Conservation (phyloP, 257 asterid species). For the Capsicum baccatum region DNA sequence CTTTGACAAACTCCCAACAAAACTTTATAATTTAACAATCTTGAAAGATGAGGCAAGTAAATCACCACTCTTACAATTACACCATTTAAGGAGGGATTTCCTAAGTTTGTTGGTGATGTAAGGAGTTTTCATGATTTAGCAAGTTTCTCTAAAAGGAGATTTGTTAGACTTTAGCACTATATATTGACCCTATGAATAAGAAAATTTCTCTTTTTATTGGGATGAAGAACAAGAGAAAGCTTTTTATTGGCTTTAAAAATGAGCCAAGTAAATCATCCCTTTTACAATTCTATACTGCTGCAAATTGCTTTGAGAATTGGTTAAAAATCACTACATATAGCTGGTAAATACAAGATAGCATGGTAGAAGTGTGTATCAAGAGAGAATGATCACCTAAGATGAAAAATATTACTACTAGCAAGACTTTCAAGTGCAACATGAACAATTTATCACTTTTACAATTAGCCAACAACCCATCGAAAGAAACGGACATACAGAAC, state of each 20-base stretch:
- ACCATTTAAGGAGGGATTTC: too few species aligned
- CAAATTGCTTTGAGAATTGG: not conserved
- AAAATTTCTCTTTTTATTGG: not conserved
- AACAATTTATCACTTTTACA: constrained; percentile 26
- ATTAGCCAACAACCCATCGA: constrained; percentile 10
- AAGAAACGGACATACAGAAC: not conserved
- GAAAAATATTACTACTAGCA: not conserved
- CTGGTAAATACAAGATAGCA: not conserved
- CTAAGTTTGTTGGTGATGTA: too few species aligned
- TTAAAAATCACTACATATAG: not conserved
- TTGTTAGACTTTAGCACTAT: too few species aligned
- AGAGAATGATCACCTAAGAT: constrained; percentile 16
- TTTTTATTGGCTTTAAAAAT: not conserved
- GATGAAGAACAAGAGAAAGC: not conserved
- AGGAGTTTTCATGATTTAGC: too few species aligned
- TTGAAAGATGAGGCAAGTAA: too few species aligned
- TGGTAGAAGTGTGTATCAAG: not conserved
- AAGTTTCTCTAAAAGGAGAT: too few species aligned
- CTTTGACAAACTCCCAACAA: not conserved
- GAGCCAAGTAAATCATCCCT: not conserved
- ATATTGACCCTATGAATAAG: not conserved
- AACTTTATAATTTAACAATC: not conserved
- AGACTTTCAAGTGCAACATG: constrained; percentile 25
- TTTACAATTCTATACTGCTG: not conserved
- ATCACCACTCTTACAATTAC: too few species aligned